These are phyloP conservation scores for Staphylotrichum tortipilum DNA, from an alignment of 495 filamentous ascomycete genomes.

Conservation along the genomic window DNA sequence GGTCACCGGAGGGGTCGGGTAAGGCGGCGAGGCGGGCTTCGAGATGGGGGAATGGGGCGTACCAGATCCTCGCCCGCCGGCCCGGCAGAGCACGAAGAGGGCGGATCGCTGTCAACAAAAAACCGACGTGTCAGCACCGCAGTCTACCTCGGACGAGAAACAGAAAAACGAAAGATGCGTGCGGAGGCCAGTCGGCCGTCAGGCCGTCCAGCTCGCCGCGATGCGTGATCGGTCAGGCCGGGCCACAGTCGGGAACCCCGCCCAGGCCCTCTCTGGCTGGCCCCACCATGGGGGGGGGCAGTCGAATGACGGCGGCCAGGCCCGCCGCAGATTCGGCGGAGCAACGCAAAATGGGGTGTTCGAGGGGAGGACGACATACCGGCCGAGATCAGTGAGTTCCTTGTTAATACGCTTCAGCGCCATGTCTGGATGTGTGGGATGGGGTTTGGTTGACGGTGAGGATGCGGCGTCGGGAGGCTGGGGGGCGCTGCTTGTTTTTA, in stretches of 20 bases:
- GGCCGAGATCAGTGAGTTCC: conserved; percentile 97
- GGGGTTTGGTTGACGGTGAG: conserved; percentile 12
- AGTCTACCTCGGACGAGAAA: too few relatives aligned
- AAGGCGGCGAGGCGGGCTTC: too few relatives aligned
- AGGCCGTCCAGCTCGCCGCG: not conserved
- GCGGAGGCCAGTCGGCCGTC: too few relatives aligned
- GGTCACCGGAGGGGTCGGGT: too few relatives aligned
- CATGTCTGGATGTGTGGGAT: conserved; percentile 51
- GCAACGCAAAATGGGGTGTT: conserved; percentile 11
- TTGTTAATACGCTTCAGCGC: conserved; percentile 99
- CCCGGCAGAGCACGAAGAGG: conserved; percentile 96
- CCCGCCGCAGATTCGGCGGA: not conserved
- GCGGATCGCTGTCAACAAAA: conserved; percentile 96
- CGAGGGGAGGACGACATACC: conserved; percentile 68
- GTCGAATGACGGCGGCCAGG: conserved; percentile 17
- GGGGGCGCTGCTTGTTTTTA: conserved; percentile 19
- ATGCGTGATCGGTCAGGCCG: not conserved
- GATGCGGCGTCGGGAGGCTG: conserved; percentile 6
- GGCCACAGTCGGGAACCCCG: conserved; percentile 11
- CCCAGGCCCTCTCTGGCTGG: conserved; percentile 6
- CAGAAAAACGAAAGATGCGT: too few relatives aligned
- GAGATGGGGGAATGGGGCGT: conserved; percentile 31
- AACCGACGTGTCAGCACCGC: too few relatives aligned
- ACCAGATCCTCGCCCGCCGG: conserved; percentile 96
- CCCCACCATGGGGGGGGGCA: conserved; percentile 19